Evolutionary conservation across 176 grass and related monocot genomes (phyloP), one percentile per base, ranked within the genome.

Genomic region (Aechmea fasciata): DNA sequence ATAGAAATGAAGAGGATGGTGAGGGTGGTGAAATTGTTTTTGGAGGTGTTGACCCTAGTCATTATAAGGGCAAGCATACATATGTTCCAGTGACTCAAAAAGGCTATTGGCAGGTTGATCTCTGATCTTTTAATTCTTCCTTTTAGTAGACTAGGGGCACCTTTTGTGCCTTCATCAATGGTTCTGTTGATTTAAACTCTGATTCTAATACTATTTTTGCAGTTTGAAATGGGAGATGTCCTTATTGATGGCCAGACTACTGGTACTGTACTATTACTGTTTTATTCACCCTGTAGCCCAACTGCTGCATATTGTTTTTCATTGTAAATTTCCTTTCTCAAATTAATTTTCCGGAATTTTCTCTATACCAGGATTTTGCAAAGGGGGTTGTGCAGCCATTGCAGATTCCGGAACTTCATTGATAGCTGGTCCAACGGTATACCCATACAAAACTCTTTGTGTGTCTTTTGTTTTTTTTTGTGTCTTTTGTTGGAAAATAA

Each of bases 21-120:
- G 86, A 92, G 10, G 93, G 93, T 65, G 89, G 93, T 68, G 89
- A 97, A 81, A 84, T 92, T 83, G 81, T 97, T 73, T 97, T 97
- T 74, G 93, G 93, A 69, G 93, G 93, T 49, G 61, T 69, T 73
- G 89, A 97, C 33, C 64, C 66, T 0, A 73, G 77, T 11, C 93
- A 92, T 79, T 97, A 72, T 63, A 87, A 80, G 64, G 93, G 93
- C 4, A 20, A 26, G 18, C 89, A 92, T 81, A 87, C 89, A 33
- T 92, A 85, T 83, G 90, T 91, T 50, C 82, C 83, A 63, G 92
- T 96, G 55, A 91, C 88, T 49, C 65, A 81, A 52, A 96, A 96
- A 77, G 88, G 71, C 29, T 96, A 89, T 51, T 96, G 92, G 92
- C 85, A 91, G 88, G 92, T 92, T 66, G 22, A 23, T 68, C 24